phyloP scores from a whole-genome alignment of 2,329 filamentous ascomycete species.

The Dissoconium aciculare region DNA sequence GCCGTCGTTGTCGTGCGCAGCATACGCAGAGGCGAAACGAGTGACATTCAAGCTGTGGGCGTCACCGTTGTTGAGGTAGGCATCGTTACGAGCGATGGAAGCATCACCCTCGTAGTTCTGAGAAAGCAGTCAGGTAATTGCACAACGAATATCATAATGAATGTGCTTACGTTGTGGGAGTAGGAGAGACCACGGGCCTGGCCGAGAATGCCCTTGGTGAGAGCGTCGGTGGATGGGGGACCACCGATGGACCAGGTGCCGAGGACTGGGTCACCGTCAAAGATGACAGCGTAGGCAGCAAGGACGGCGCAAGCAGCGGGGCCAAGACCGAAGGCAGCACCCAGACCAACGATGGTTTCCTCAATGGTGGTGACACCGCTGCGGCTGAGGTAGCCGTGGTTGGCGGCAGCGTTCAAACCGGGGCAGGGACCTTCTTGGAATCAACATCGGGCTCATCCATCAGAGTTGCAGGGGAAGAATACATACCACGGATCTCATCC shows the following conservation, averaged over 20 bases:
- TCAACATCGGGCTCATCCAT: too few relatives aligned
- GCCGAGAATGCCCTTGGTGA: slow-evolving; percentile 11
- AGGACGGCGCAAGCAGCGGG: slow-evolving; percentile 12
- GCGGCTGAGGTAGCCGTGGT: slow-evolving; percentile 12
- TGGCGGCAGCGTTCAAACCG: slow-evolving; percentile 15
- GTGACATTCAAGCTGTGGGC: slow-evolving; percentile 13
- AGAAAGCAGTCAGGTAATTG: too few relatives aligned
- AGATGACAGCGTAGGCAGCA: slow-evolving; percentile 18
- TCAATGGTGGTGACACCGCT: slow-evolving; percentile 6
- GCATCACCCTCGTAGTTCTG: slow-evolving; percentile 23
- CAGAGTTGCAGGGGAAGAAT: too few relatives aligned
- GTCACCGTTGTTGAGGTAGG: slow-evolving; percentile 16
- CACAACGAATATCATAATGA: too few relatives aligned
- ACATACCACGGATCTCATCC: slow-evolving; percentile 13
- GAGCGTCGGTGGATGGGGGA: slow-evolving; percentile 7
- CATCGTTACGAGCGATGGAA: slow-evolving; percentile 16
- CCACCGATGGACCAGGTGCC: slow-evolving; percentile 20
- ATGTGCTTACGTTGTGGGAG: slow-evolving; percentile 23
- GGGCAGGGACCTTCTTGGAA: slow-evolving; percentile 19
- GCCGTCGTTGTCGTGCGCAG: slow-evolving; percentile 4
- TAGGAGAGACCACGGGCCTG: slow-evolving; percentile 15
- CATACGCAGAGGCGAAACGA: slow-evolving; percentile 11
- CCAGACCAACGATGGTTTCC: slow-evolving; percentile 8
- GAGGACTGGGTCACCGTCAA: slow-evolving; percentile 8
- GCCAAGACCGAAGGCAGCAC: slow-evolving; percentile 6